These are phyloP conservation scores for Chlorella sp. DNA, from an alignment of 139 green algal genomes.

Conservation along the genomic window DNA sequence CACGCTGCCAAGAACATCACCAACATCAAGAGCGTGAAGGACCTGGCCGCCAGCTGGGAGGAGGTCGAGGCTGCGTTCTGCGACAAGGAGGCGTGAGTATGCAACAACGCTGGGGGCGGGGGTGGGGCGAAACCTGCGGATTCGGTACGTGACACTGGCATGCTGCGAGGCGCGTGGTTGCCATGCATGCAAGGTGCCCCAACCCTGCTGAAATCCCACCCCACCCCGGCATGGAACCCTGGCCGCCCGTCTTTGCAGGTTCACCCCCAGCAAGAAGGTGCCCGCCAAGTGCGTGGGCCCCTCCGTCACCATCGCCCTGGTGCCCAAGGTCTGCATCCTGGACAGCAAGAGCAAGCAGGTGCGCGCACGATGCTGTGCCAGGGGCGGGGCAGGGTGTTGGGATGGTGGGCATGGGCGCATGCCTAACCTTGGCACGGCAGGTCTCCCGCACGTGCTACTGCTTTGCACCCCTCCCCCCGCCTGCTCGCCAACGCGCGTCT, in stretches of 20 bases:
- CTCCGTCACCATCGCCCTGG: slow-evolving; percentile 19
- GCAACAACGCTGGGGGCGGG: not conserved
- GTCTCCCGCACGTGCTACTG: not conserved
- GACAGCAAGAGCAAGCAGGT: slow-evolving; percentile 33
- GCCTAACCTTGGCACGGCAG: no score
- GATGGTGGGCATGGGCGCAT: not conserved
- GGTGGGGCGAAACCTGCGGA: not conserved
- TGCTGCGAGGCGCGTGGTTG: not conserved
- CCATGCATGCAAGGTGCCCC: not conserved
- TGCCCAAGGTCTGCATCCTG: slow-evolving; percentile 41
- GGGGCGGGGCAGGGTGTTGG: not conserved
- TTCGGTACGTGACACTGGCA: not conserved
- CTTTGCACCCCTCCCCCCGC: not conserved
- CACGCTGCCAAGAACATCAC: not conserved
- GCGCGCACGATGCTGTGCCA: not conserved
- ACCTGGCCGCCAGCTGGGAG: not conserved
- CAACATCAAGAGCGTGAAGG: not conserved
- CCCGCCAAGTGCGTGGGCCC: slow-evolving; percentile 39
- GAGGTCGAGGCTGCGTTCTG: slow-evolving; percentile 8
- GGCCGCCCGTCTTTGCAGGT: not conserved
- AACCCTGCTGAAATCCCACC: not conserved
- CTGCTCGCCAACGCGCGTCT: not conserved
- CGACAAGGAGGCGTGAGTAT: slow-evolving; percentile 1
- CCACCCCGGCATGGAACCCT: not conserved
- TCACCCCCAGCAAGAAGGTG: slow-evolving; percentile 6